phyloP scores from a whole-genome alignment of 148 eudicot species.

The Camellia lanceoleosa region DNA sequence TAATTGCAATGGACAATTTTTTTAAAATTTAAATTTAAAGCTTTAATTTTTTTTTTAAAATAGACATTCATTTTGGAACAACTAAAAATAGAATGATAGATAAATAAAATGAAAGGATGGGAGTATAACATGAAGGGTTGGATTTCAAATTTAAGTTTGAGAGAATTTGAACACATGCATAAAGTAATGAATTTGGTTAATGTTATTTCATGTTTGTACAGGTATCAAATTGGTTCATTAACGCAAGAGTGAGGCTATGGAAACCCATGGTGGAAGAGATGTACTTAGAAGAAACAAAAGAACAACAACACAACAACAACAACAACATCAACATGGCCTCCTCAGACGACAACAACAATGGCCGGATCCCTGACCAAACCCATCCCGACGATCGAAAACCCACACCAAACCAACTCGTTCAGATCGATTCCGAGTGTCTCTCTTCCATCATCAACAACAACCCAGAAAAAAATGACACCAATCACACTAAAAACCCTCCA shows the following conservation, averaged over 20 bases:
- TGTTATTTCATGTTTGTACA: conserved; percentile 17
- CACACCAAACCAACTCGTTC: conserved; percentile 47
- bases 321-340: conserved; percentile 11
- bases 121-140: no score
- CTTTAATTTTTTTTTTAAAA: no score
- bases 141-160: no score
- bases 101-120: no score
- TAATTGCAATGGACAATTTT: no score
- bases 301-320: conserved; percentile 32
- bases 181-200: not conserved
- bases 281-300: conserved; percentile 89
- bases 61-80: no score
- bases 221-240: conserved; percentile 99
- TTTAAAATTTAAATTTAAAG: no score
- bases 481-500: conserved; percentile 7
- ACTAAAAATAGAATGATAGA: no score
- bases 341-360: conserved; percentile 23
- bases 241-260: conserved; percentile 98
- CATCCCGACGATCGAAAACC: conserved; percentile 62
- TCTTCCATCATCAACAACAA: conserved; percentile 66
- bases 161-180: not conserved
- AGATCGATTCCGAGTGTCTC: conserved; percentile 62
- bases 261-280: conserved; percentile 99
- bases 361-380: conserved; percentile 19
- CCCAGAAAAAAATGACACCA: conserved; percentile 24